phyloP scores from a whole-genome alignment of 306 rosid genomes.

The Chamaecrista fasciculata region DNA sequence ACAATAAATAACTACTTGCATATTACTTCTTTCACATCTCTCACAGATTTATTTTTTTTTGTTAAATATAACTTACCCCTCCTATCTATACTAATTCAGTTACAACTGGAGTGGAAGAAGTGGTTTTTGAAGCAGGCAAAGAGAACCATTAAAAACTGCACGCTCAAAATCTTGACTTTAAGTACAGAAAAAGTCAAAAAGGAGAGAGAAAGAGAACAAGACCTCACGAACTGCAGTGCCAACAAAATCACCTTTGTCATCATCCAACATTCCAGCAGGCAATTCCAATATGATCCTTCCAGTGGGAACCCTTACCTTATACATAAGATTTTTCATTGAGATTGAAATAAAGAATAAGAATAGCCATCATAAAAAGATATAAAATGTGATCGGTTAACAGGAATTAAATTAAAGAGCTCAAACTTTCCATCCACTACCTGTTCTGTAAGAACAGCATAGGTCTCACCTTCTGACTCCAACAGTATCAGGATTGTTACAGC shows the following conservation, averaged over 20 bases:
- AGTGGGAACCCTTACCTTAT: slow-evolving; percentile 81
- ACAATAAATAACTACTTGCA: not conserved
- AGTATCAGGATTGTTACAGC: slow-evolving; percentile 85
- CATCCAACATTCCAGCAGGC: slow-evolving; percentile 97
- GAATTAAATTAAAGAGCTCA: slow-evolving; percentile 4
- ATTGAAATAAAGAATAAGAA: slow-evolving; percentile 20
- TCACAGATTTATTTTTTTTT: not conserved
- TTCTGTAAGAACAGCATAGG: slow-evolving; percentile 85
- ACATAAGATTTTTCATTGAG: slow-evolving; percentile 28
- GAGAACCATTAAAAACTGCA: not conserved
- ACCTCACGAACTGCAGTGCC: slow-evolving; percentile 98
- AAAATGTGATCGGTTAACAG: not conserved
- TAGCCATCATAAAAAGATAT: slow-evolving; percentile 7
- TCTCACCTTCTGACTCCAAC: slow-evolving; percentile 74
- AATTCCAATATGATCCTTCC: slow-evolving; percentile 81
- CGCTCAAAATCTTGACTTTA: not conserved
- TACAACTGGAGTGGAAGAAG: not conserved
- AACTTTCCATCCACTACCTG: slow-evolving; percentile 49
- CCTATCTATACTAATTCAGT: not conserved
- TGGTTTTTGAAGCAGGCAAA: slow-evolving; percentile 7
- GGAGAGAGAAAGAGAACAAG: slow-evolving; percentile 19
- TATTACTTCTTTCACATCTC: not conserved
- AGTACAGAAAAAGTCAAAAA: not conserved
- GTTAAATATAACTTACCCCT: not conserved
- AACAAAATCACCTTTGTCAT: slow-evolving; percentile 73